phyloP scores from a whole-genome alignment of 306 rosid species.

The Delonix regia region DNA sequence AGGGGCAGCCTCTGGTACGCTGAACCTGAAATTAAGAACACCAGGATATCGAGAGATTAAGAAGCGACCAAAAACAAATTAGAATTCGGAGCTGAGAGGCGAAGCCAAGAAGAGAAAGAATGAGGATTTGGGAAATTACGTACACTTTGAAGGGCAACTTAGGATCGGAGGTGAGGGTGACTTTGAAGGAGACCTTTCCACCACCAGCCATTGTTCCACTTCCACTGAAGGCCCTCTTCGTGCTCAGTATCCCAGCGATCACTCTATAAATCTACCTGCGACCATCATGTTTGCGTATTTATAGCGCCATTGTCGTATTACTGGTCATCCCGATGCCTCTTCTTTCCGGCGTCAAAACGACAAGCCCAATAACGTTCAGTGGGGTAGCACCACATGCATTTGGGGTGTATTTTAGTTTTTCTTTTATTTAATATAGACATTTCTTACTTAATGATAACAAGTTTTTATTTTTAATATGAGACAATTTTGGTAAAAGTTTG shows the following conservation, averaged over 20 bases:
- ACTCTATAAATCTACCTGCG: neutral
- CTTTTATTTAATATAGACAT: too few species aligned
- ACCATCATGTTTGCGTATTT: constrained; percentile 3
- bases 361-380: neutral
- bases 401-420: too few species aligned
- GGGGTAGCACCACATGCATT: neutral
- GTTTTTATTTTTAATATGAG: too few species aligned
- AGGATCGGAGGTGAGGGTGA: constrained; percentile 98
- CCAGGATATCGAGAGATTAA: neutral
- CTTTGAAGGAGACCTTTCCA: constrained; percentile 98
- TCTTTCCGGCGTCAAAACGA: neutral
- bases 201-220: constrained; percentile 73
- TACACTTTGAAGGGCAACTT: constrained; percentile 98
- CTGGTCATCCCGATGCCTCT: neutral
- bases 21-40: constrained; percentile 60
- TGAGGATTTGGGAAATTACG: neutral
- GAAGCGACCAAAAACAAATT: neutral
- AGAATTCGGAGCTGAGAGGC: neutral
- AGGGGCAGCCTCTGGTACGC: constrained; percentile 98
- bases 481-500: too few species aligned
- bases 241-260: neutral
- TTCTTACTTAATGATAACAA: too few species aligned
- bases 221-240: neutral
- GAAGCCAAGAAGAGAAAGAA: neutral
- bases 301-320: neutral